Conservation (phyloP, 2,329 filamentous ascomycete genomes). For the Pseudocercospora crystallina region DNA sequence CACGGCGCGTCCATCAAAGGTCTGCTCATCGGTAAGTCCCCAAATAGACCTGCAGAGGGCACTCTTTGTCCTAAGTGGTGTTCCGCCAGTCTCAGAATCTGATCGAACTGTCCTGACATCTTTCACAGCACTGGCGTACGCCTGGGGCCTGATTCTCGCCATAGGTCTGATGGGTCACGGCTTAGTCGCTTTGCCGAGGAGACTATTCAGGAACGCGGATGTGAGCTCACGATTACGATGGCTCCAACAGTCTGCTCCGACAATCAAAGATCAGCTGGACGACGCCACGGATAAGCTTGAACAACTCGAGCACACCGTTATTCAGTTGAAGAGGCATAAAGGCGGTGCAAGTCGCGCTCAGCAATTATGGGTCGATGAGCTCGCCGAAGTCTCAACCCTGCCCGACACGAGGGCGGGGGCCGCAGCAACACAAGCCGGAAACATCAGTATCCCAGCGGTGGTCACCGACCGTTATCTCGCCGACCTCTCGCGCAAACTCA, state of each 20-base stretch:
- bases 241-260: conserved; percentile 76
- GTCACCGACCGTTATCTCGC: conserved; percentile 93
- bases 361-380: conserved; percentile 93
- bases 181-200: conserved; percentile 83
- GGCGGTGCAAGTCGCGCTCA: conserved; percentile 72
- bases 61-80: too few relatives aligned
- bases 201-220: conserved; percentile 75
- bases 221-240: conserved; percentile 71
- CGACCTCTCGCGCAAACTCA: conserved; percentile 78
- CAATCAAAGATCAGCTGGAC: conserved; percentile 80
- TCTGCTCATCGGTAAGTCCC: conserved; percentile 64
- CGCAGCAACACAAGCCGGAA: conserved; percentile 35
- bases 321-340: conserved; percentile 77
- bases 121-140: conserved; percentile 73
- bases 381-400: conserved; percentile 73
- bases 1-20: conserved; percentile 73
- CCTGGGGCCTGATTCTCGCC: conserved; percentile 85
- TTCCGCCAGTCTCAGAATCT: too few relatives aligned
- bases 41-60: too few relatives aligned
- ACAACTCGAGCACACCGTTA: conserved; percentile 76
- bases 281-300: conserved; percentile 79
- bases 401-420: conserved; percentile 57
- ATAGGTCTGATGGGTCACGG: conserved; percentile 99
- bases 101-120: too few relatives aligned
- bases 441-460: conserved; percentile 61